These are phyloP conservation scores for Apophysomyces sp. DNA, from an alignment of 371 early-diverging fungal species.

Conservation along the genomic window DNA sequence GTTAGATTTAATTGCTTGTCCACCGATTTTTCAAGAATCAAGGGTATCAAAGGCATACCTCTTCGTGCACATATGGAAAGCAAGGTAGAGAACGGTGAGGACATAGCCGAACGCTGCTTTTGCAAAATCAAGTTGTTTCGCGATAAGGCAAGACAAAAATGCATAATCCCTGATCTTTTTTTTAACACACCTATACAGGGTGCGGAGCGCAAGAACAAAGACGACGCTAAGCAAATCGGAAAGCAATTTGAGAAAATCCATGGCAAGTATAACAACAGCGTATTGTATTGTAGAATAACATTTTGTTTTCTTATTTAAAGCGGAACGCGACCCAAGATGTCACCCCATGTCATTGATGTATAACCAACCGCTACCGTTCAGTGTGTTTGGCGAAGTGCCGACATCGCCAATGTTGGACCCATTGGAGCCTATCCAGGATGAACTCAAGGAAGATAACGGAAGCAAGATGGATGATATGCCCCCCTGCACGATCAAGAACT, in stretches of 20 bases:
- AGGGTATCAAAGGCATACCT: slow-evolving; percentile 79
- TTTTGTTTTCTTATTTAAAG: slow-evolving; percentile 4
- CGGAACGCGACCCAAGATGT: slow-evolving; percentile 15
- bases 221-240: slow-evolving; percentile 12
- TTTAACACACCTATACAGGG: not conserved
- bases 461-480: not conserved
- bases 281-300: not conserved
- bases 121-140: slow-evolving; percentile 67
- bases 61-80: slow-evolving; percentile 66
- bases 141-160: slow-evolving; percentile 54
- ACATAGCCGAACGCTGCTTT: slow-evolving; percentile 47
- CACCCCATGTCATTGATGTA: slow-evolving; percentile 35
- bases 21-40: slow-evolving; percentile 74
- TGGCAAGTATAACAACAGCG: slow-evolving; percentile 2
- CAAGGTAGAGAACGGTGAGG: slow-evolving; percentile 4
- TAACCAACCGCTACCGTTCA: slow-evolving; percentile 31
- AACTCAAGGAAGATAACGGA: slow-evolving; percentile 4
- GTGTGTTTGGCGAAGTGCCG: slow-evolving; percentile 29
- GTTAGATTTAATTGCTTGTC: slow-evolving; percentile 71
- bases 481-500: not conserved
- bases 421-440: slow-evolving; percentile 2
- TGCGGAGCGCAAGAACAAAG: slow-evolving; percentile 50
- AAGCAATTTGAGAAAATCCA: slow-evolving; percentile 9
- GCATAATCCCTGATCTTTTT: not conserved
- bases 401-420: slow-evolving; percentile 10